phyloP scores from a whole-genome alignment of 176 grass and related monocot species.

The Saccharum officinarum region DNA sequence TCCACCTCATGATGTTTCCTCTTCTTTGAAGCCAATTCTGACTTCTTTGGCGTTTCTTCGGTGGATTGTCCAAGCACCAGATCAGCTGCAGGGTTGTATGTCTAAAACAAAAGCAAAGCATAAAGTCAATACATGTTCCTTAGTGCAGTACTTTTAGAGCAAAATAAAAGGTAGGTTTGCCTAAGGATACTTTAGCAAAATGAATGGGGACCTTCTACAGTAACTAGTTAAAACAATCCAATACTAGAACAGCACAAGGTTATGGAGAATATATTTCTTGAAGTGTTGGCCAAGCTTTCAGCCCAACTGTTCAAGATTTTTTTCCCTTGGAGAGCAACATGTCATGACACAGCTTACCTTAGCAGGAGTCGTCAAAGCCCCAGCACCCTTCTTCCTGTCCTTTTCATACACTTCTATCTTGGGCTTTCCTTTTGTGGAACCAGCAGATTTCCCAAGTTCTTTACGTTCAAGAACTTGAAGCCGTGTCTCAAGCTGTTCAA shows the following conservation, averaged over 20 bases:
- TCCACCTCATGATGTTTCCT: conserved; percentile 54
- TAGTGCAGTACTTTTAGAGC: background rate
- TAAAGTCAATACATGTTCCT: background rate
- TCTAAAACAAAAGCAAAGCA: conserved; percentile 42
- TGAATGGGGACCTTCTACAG: background rate
- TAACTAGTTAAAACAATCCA: background rate
- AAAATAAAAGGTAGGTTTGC: background rate
- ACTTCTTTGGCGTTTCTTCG: conserved; percentile 44
- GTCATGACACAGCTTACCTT: conserved; percentile 49
- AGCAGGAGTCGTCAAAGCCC: conserved; percentile 65
- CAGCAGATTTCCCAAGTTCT: conserved; percentile 67
- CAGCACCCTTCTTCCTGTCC: conserved; percentile 76
- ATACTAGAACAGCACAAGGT: background rate
- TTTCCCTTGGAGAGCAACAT: background rate
- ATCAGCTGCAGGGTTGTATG: conserved; percentile 80
- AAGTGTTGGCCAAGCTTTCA: background rate
- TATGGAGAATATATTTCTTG: background rate
- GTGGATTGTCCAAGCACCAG: conserved; percentile 42
- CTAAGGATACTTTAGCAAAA: background rate
- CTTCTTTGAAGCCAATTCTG: conserved; percentile 51
- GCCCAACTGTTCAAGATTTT: background rate
- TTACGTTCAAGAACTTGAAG: conserved; percentile 67
- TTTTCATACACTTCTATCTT: conserved; percentile 88
- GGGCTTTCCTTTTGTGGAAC: conserved; percentile 82
- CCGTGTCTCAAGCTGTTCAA: conserved; percentile 70